phyloP scores from a whole-genome alignment of 306 rosid genomes.

The Malus sylvestris region DNA sequence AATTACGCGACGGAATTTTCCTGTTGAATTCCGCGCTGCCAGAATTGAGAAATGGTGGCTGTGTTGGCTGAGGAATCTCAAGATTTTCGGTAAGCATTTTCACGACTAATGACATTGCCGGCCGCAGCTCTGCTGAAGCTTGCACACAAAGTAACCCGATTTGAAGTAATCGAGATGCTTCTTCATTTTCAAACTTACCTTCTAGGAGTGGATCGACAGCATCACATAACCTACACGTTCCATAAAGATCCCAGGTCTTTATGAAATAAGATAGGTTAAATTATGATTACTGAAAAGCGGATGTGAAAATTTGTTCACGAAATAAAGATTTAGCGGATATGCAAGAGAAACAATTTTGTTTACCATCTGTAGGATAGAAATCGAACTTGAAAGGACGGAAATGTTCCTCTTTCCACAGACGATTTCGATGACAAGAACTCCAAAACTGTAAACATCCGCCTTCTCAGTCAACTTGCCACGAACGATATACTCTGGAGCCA shows the following conservation, averaged over 20 bases:
- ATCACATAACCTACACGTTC: slow-evolving; percentile 21
- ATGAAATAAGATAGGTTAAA: neutral
- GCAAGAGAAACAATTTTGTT: neutral
- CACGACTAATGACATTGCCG: slow-evolving; percentile 42
- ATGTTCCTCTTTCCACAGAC: slow-evolving; percentile 49
- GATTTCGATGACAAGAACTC: slow-evolving; percentile 54
- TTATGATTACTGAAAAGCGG: neutral
- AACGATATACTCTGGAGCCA: slow-evolving; percentile 73
- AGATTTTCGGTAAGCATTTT: slow-evolving; percentile 28
- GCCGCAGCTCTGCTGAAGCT: slow-evolving; percentile 47
- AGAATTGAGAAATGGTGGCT: slow-evolving; percentile 38
- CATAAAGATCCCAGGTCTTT: slow-evolving; percentile 40
- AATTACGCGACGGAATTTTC: neutral
- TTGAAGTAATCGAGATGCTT: slow-evolving; percentile 39
- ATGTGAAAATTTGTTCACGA: no score
- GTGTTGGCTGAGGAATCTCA: slow-evolving; percentile 41
- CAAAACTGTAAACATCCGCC: slow-evolving; percentile 75
- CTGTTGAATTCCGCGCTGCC: slow-evolving; percentile 3
- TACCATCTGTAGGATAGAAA: slow-evolving; percentile 36
- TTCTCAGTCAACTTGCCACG: slow-evolving; percentile 60
- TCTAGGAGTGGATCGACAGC: slow-evolving; percentile 34
- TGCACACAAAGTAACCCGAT: slow-evolving; percentile 49
- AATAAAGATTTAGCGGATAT: neutral
- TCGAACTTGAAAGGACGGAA: slow-evolving; percentile 12
- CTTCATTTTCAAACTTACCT: slow-evolving; percentile 19